Evolutionary conservation across 1,139 yeast species (phyloP), one percentile per base, ranked within the genome.

Genomic region (Yamadazyma friedrichii): DNA sequence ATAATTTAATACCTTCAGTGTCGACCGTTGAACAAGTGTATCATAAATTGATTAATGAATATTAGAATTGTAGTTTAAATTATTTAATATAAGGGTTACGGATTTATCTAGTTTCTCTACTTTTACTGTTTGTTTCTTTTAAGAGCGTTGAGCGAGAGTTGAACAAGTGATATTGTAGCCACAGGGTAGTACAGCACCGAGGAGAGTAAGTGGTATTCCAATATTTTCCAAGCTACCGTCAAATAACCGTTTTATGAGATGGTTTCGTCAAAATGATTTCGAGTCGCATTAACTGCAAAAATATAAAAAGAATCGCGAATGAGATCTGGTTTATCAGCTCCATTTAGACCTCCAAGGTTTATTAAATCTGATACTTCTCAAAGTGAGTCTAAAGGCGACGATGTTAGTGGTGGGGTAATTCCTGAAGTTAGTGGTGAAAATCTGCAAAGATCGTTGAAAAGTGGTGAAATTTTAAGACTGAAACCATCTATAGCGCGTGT

Each of bases 301-400:
- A 20, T 8, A 20, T 20, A 20, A 5, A 20, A 20, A 20, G 8
- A 30, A 20, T 33, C 35, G 35, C 35, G 35, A 15, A 34, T 34
- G 37, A 34, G 25, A 27, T 26, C 37, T 34, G 29, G 33, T 9
- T 3, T 34, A 26, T 28, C 33, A 30, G 48, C 50, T 5, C 54
- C 50, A 12, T 52, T 52, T 42, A 48, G 45, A 37, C 54, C 55
- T n/a, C 55, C 55, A 6, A 36, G 54, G 34, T 49, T 43, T 30
- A 12, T 40, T 15, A 17, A 33, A 26, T n/a, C 17, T 15, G 26
- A 30, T 8, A 15, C 24, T 6, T 20, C 24, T 20, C 24, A 20
- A 20, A 20, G n/a, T n/a, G n/a, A n/a, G n/a, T n/a, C 10, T 3
- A 28, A 15, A 9, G 32, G 20, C 11, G 15, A 26, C 3, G 29